Conservation (phyloP, 805 yeast genomes). For the Diddensiella santjacobensis region DNA sequence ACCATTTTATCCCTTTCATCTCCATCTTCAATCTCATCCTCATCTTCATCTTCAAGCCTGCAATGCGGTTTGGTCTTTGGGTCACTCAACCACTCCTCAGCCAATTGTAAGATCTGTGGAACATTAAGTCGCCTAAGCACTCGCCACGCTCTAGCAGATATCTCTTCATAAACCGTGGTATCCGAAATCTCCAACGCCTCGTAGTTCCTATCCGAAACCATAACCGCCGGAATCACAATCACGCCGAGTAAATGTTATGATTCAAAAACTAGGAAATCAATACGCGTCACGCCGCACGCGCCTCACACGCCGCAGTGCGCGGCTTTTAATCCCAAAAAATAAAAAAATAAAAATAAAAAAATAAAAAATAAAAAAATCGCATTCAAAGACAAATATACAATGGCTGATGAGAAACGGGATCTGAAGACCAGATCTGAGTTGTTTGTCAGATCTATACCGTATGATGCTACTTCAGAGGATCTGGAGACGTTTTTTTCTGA, state of each 20-base stretch:
- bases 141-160: slow-evolving; percentile 13
- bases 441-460: slow-evolving; percentile 83
- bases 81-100: slow-evolving; percentile 13
- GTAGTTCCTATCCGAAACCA: neutral
- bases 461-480: slow-evolving; percentile 74
- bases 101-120: slow-evolving; percentile 9
- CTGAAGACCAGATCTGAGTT: slow-evolving; percentile 35
- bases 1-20: neutral
- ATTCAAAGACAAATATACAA: too few species aligned
- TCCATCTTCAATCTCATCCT: slow-evolving; percentile 3
- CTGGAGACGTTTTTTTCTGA: slow-evolving; percentile 83
- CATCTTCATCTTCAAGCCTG: slow-evolving; percentile 25
- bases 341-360: too few species aligned
- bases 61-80: slow-evolving; percentile 9
- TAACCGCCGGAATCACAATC: too few species aligned
- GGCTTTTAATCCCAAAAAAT: too few species aligned
- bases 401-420: too few species aligned
- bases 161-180: slow-evolving; percentile 14
- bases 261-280: too few species aligned
- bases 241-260: too few species aligned
- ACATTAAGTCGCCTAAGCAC: slow-evolving; percentile 10
- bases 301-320: too few species aligned
- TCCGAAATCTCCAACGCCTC: slow-evolving; percentile 10
- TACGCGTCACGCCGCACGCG: too few species aligned
- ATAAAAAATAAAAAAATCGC: too few species aligned